These are phyloP conservation scores for Monosporozyma servazzii DNA, from an alignment of 805 yeast species.

Conservation along the genomic window DNA sequence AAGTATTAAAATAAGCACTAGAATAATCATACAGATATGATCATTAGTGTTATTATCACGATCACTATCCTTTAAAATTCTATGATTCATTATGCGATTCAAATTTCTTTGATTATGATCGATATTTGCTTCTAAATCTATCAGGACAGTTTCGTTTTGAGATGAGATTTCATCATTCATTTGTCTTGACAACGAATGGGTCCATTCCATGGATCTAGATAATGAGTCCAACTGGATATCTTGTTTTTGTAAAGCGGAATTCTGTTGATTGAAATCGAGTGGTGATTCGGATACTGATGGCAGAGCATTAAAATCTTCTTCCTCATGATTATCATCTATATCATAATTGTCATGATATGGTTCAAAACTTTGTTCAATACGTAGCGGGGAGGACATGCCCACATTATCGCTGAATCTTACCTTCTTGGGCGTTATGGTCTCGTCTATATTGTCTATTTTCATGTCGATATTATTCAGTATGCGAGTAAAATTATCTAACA, in stretches of 20 bases:
- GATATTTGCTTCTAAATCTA: constrained; percentile 36
- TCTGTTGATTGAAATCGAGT: constrained; percentile 32
- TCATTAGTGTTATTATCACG: constrained; percentile 26
- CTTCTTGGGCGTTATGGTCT: neutral
- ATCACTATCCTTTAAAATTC: constrained; percentile 33
- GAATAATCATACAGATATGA: constrained; percentile 36
- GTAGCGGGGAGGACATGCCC: neutral
- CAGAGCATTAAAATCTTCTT: neutral
- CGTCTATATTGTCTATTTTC: neutral
- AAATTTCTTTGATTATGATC: constrained; percentile 34
- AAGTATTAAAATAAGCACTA: constrained; percentile 36
- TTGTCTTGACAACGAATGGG: constrained; percentile 37
- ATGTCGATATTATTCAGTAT: neutral
- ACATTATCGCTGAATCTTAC: constrained; percentile 2
- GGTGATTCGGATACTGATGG: neutral
- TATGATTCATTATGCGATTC: constrained; percentile 11
- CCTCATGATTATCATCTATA: neutral
- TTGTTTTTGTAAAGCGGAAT: constrained; percentile 40
- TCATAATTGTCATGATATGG: constrained; percentile 20
- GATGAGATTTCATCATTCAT: constrained; percentile 41
- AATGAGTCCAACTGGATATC: constrained; percentile 36
- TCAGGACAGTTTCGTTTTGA: constrained; percentile 38
- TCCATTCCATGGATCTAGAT: constrained; percentile 36
- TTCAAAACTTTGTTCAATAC: constrained; percentile 6
- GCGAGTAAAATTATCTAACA: neutral